These are phyloP conservation scores for Colletotrichum trifolii DNA, from an alignment of 2,329 filamentous ascomycete genomes.

Conservation along the genomic window DNA sequence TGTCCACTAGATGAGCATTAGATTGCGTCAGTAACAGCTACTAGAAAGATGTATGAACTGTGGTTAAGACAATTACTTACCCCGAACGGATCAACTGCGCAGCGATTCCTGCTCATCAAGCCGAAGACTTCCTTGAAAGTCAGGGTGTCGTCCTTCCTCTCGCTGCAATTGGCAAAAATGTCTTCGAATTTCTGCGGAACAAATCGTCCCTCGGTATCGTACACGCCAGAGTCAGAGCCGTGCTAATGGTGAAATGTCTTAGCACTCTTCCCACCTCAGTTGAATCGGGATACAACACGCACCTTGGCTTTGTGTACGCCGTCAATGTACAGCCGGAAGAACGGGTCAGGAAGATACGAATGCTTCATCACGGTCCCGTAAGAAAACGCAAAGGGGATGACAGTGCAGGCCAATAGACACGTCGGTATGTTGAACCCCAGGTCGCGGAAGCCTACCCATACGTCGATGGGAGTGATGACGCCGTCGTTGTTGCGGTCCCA, in stretches of 20 bases:
- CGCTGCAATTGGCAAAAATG: constrained; percentile 56
- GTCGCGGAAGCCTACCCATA: constrained; percentile 49
- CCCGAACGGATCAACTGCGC: constrained; percentile 53
- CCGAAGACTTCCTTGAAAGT: constrained; percentile 47
- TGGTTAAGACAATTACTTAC: constrained; percentile 40
- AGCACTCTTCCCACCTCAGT: rapidly evolving
- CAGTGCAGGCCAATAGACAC: constrained; percentile 47
- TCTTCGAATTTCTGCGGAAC: constrained; percentile 59
- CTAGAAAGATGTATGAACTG: rapidly evolving
- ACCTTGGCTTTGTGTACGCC: constrained; percentile 52
- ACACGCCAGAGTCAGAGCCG: constrained; percentile 55
- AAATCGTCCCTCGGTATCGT: constrained; percentile 58
- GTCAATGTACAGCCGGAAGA: constrained; percentile 46
- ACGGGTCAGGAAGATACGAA: constrained; percentile 46
- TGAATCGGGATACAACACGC: background rate
- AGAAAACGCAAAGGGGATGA: constrained; percentile 54
- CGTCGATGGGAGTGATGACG: constrained; percentile 49
- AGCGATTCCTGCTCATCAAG: constrained; percentile 50
- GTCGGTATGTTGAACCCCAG: constrained; percentile 50
- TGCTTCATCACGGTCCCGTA: constrained; percentile 52
- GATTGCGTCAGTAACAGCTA: background rate
- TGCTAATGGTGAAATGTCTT: constrained; percentile 43
- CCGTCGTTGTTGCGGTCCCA: constrained; percentile 52
- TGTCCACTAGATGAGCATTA: constrained; percentile 32
- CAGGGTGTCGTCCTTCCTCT: constrained; percentile 48